Evolutionary conservation across 1,139 yeast genomes (phyloP).

Genomic region (Sugiyamaella grinbergsii): DNA sequence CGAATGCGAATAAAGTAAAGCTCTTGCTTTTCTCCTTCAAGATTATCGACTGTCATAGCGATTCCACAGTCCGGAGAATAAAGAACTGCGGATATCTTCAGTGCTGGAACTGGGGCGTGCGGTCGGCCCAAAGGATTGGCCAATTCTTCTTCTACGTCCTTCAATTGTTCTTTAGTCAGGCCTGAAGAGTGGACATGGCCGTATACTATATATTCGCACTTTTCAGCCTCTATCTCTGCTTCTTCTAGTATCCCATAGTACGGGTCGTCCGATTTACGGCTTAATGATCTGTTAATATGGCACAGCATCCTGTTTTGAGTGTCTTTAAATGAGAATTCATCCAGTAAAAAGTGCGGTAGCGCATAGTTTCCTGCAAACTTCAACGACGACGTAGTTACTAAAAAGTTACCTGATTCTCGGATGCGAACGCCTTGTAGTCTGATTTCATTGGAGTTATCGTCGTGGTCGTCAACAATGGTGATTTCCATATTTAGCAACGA

Average conservation of each 20-base stretch:
- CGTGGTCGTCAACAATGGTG: constrained; percentile 29
- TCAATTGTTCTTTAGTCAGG: constrained; percentile 54
- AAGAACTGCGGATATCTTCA: constrained; percentile 58
- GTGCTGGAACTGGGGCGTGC: constrained; percentile 56
- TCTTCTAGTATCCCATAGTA: constrained; percentile 32
- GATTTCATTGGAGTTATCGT: constrained; percentile 37
- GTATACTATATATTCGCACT: constrained; percentile 72
- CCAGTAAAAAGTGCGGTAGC: constrained; percentile 52
- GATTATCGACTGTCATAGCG: constrained; percentile 47
- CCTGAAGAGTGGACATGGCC: constrained; percentile 68
- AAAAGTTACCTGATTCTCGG: constrained; percentile 65
- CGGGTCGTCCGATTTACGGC: constrained; percentile 32
- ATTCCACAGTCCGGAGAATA: constrained; percentile 92
- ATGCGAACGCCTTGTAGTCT: constrained; percentile 69
- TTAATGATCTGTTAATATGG: constrained; percentile 47
- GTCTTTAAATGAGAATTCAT: constrained; percentile 48
- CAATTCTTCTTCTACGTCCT: constrained; percentile 70
- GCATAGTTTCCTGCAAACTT: constrained; percentile 69
- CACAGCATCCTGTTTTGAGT: constrained; percentile 46
- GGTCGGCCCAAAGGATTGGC: constrained; percentile 76
- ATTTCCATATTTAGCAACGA: constrained; percentile 31
- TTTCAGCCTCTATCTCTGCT: constrained; percentile 37
- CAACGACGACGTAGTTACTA: constrained; percentile 66
- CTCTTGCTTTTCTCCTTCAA: constrained; percentile 63
- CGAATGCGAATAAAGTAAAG: constrained; percentile 48